These are phyloP conservation scores for Galerina marginata DNA, from an alignment of 768 basidiomycete species.

Conservation along the genomic window DNA sequence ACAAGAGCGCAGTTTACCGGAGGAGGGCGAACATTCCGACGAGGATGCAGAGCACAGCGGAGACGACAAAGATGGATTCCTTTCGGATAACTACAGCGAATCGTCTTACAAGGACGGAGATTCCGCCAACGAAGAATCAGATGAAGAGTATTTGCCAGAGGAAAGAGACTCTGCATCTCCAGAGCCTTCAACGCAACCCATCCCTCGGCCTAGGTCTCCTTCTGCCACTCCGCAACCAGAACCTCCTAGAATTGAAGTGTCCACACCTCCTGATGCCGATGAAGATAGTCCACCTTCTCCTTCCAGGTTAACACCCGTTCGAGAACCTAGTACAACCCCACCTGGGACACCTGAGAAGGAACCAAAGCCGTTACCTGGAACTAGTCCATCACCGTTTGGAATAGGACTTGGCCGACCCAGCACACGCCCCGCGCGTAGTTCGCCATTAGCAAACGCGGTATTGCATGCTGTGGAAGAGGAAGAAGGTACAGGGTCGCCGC, in stretches of 20 bases:
- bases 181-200: conserved; percentile 41
- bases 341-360: conserved; percentile 65
- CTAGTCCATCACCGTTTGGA: conserved; percentile 43
- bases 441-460: conserved; percentile 68
- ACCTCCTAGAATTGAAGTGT: conserved; percentile 44
- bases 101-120: conserved; percentile 15
- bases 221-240: conserved; percentile 67
- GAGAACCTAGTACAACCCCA: conserved; percentile 63
- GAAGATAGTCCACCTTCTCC: conserved; percentile 27
- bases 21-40: conserved; percentile 35
- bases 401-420: conserved; percentile 62
- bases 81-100: conserved; percentile 30
- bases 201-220: conserved; percentile 53
- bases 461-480: conserved; percentile 52
- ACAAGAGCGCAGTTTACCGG: conserved; percentile 27
- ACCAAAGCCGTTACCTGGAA: conserved; percentile 38
- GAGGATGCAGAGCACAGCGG: conserved; percentile 24
- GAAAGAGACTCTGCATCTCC: conserved; percentile 29
- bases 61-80: conserved; percentile 23
- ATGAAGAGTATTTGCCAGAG: conserved; percentile 23
- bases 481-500: conserved; percentile 28
- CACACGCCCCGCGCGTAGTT: conserved; percentile 74
- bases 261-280: conserved; percentile 37
- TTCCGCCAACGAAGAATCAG: conserved; percentile 25
- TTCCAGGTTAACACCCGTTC: conserved; percentile 34